These are phyloP conservation scores for Kuraishia piskuri DNA, from an alignment of 805 yeast species.

Conservation along the genomic window DNA sequence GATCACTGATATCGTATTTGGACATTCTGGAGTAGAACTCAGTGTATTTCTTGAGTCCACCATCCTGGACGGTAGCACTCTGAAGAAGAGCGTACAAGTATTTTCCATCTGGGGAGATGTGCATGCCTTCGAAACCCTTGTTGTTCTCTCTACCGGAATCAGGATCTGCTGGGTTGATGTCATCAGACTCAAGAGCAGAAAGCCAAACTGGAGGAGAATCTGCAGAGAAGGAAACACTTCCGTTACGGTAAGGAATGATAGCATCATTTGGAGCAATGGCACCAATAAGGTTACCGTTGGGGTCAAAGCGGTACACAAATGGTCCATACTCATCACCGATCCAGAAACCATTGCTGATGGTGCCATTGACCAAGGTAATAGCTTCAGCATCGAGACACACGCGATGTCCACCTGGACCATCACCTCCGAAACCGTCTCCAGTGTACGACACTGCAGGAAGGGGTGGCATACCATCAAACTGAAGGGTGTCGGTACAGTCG, in stretches of 20 bases:
- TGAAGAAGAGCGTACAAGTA: constrained; percentile 18
- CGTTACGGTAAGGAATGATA: constrained; percentile 18
- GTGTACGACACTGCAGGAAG: constrained; percentile 18
- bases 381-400: constrained; percentile 23
- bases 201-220: constrained; percentile 19
- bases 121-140: constrained; percentile 23
- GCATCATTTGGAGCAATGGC: constrained; percentile 21
- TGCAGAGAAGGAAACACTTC: constrained; percentile 15
- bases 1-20: constrained; percentile 17
- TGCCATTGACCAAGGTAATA: constrained; percentile 18
- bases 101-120: constrained; percentile 22
- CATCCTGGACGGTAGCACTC: constrained; percentile 23
- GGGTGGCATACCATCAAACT: constrained; percentile 13
- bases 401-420: constrained; percentile 7
- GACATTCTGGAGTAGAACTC: constrained; percentile 15
- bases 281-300: constrained; percentile 17
- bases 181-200: background rate
- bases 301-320: constrained; percentile 17
- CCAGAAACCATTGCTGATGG: constrained; percentile 23
- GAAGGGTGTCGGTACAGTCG: constrained; percentile 19
- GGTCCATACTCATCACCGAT: constrained; percentile 26
- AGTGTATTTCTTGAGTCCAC: constrained; percentile 17
- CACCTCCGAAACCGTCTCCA: constrained; percentile 24
- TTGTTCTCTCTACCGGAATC: constrained; percentile 21
- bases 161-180: constrained; percentile 14